phyloP scores from a whole-genome alignment of 2,329 filamentous ascomycete species.

The Colletotrichum paranaense region DNA sequence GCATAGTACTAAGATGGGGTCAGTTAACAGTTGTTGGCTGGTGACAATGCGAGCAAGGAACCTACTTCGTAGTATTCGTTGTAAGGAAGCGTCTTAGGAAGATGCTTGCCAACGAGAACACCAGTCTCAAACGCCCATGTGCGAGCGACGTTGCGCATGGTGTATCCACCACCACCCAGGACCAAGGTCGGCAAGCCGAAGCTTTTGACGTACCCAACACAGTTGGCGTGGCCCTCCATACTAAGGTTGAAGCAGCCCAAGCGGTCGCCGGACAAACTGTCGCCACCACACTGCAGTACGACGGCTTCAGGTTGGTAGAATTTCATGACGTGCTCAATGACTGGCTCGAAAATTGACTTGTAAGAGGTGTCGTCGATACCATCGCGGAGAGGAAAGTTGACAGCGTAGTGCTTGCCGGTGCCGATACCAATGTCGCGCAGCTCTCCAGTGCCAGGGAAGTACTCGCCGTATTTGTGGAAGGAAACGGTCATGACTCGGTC shows the following conservation, averaged over 20 bases:
- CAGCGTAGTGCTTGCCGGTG: constrained; percentile 86
- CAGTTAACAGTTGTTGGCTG: constrained; percentile 7
- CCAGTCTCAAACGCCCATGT: constrained; percentile 98
- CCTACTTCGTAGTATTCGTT: constrained; percentile 91
- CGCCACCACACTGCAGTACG: constrained; percentile 94
- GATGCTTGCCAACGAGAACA: constrained; percentile 83
- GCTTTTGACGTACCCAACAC: constrained; percentile 90
- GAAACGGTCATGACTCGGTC: constrained; percentile 94
- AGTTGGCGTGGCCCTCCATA: constrained; percentile 95
- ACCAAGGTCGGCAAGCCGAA: constrained; percentile 90
- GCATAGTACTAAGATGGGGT: constrained; percentile 82
- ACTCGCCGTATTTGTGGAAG: constrained; percentile 97
- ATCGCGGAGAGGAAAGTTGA: constrained; percentile 92
- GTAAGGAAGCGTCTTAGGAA: constrained; percentile 87
- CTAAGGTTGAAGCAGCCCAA: constrained; percentile 98
- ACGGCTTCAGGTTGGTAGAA: constrained; percentile 92
- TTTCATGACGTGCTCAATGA: constrained; percentile 87
- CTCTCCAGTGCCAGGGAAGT: constrained; percentile 92
- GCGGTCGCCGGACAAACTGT: constrained; percentile 93
- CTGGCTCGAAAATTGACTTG: constrained; percentile 89
- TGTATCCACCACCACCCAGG: constrained; percentile 95
- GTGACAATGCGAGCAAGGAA: background rate
- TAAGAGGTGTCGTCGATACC: constrained; percentile 93
- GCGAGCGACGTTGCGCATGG: constrained; percentile 94
- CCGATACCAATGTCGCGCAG: constrained; percentile 89